Conservation (phyloP, 805 yeast genomes). For the Candida easanensis region DNA sequence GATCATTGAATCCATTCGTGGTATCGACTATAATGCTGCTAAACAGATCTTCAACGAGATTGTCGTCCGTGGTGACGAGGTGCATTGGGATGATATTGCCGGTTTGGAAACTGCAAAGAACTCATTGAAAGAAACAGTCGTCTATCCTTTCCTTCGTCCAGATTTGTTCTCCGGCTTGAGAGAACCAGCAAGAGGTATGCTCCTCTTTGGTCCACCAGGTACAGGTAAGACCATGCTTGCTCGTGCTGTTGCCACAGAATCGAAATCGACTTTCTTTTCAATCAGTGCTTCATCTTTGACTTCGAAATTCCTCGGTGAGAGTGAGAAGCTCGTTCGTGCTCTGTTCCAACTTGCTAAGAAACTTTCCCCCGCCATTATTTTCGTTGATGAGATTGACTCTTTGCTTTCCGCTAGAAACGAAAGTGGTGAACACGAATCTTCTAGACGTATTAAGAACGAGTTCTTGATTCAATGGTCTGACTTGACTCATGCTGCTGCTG, state of each 20-base stretch:
- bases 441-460: slow-evolving; percentile 89
- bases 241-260: slow-evolving; percentile 95
- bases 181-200: slow-evolving; percentile 96
- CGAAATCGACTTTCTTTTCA: slow-evolving; percentile 89
- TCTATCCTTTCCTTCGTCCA: slow-evolving; percentile 92
- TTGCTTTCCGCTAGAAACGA: slow-evolving; percentile 77
- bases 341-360: slow-evolving; percentile 81
- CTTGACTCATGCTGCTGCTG: slow-evolving; percentile 81
- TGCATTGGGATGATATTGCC: slow-evolving; percentile 95
- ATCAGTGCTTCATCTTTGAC: slow-evolving; percentile 89
- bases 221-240: slow-evolving; percentile 99
- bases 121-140: slow-evolving; percentile 91
- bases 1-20: slow-evolving; percentile 38
- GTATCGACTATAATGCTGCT: slow-evolving; percentile 79
- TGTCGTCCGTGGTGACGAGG: slow-evolving; percentile 87
- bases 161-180: slow-evolving; percentile 88
- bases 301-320: slow-evolving; percentile 78
- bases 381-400: slow-evolving; percentile 96
- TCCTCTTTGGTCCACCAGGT: slow-evolving; percentile 96
- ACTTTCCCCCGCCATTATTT: slow-evolving; percentile 89
- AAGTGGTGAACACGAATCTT: slow-evolving; percentile 75
- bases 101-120: slow-evolving; percentile 86
- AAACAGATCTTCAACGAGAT: slow-evolving; percentile 86
- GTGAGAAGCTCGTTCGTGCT: slow-evolving; percentile 90
- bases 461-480: slow-evolving; percentile 95